These are phyloP conservation scores for Galeopsis tetrahit DNA, from an alignment of 257 asterid genomes.

Conservation along the genomic window DNA sequence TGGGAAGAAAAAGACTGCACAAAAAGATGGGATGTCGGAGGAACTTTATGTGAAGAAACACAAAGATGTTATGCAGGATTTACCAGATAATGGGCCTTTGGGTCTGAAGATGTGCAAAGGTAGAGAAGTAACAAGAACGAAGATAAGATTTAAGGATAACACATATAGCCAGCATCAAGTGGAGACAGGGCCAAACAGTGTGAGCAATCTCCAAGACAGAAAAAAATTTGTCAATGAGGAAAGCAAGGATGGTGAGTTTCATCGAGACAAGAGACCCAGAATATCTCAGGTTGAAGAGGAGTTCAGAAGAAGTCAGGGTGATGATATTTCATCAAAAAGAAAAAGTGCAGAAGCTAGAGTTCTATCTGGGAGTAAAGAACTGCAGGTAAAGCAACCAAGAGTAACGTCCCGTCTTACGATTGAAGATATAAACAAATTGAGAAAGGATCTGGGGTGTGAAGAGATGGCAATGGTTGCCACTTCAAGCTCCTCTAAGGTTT, in stretches of 20 bases:
- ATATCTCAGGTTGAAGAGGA: slow-evolving; percentile 56
- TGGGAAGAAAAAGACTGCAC: slow-evolving; percentile 43
- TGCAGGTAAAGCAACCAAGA: slow-evolving; percentile 45
- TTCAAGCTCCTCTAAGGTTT: slow-evolving; percentile 93
- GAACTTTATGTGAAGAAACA: slow-evolving; percentile 44
- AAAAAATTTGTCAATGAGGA: slow-evolving; percentile 45
- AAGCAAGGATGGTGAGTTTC: slow-evolving; percentile 49
- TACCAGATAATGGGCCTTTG: slow-evolving; percentile 41
- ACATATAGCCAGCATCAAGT: slow-evolving; percentile 37
- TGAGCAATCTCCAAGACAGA: slow-evolving; percentile 40
- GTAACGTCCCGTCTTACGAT: slow-evolving; percentile 44
- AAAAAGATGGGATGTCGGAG: slow-evolving; percentile 43
- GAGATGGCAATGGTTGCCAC: slow-evolving; percentile 71
- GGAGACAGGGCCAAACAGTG: slow-evolving; percentile 40
- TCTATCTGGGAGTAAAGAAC: slow-evolving; percentile 47
- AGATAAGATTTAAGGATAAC: slow-evolving; percentile 57
- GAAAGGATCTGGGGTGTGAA: slow-evolving; percentile 72
- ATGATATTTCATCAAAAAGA: slow-evolving; percentile 39
- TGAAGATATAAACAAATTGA: slow-evolving; percentile 66
- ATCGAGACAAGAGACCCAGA: slow-evolving; percentile 55
- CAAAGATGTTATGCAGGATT: slow-evolving; percentile 41
- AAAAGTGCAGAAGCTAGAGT: slow-evolving; percentile 40
- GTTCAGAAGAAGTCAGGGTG: slow-evolving; percentile 39
- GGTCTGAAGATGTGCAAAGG: slow-evolving; percentile 37
- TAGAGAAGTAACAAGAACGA: slow-evolving; percentile 49